phyloP scores from a whole-genome alignment of 768 basidiomycete genomes.

The Filobasidium wieringae region DNA sequence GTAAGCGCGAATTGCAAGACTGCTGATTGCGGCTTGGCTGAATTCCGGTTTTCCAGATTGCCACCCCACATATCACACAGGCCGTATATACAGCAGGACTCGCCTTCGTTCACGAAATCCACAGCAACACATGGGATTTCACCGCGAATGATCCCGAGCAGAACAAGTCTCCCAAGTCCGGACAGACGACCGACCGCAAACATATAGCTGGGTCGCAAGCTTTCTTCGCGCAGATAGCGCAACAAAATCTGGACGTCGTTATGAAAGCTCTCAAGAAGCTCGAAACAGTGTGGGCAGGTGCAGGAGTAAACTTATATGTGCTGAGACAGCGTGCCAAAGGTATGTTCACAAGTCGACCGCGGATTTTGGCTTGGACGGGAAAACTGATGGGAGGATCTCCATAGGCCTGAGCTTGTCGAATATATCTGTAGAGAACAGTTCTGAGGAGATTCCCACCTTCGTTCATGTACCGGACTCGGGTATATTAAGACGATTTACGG shows the following conservation, averaged over 20 bases:
- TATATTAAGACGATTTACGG: slow-evolving; percentile 29
- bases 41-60: background rate
- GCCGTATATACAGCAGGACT: slow-evolving; percentile 17
- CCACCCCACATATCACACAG: slow-evolving; percentile 16
- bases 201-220: background rate
- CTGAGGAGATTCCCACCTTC: slow-evolving; percentile 23
- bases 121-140: background rate
- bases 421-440: slow-evolving; percentile 4
- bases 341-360: background rate
- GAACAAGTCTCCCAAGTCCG: background rate
- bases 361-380: background rate
- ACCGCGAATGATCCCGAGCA: slow-evolving; percentile 1
- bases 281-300: slow-evolving; percentile 16
- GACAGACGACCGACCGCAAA: too few species aligned
- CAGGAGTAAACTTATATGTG: slow-evolving; percentile 8
- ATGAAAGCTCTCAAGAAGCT: slow-evolving; percentile 14
- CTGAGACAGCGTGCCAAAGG: slow-evolving; percentile 10
- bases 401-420: background rate
- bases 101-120: slow-evolving; percentile 10
- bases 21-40: background rate
- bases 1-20: slow-evolving; percentile 1
- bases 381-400: background rate
- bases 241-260: slow-evolving; percentile 17
- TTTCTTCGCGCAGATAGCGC: slow-evolving; percentile 12
- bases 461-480: slow-evolving; percentile 35